Evolutionary conservation across 2,329 filamentous ascomycete species (phyloP), one percentile per base, ranked within the genome.

Genomic region (Stachybotrys elegans): DNA sequence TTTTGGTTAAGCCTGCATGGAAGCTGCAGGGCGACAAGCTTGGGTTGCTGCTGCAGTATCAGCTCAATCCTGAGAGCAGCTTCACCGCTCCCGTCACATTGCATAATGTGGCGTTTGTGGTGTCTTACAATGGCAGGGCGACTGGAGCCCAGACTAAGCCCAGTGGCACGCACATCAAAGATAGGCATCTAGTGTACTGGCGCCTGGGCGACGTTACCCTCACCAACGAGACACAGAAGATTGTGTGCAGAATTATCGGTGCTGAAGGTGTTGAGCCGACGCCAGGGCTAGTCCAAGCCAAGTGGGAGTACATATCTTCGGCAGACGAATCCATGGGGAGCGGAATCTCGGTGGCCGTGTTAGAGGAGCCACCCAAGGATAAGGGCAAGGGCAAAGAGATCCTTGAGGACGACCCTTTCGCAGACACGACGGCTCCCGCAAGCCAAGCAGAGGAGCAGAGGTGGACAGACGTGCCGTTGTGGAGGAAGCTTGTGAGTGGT

Each of bases 11-110:
- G 17, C 84, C 88, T 4, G 76, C 76, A 1, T 96, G 91, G 90
- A 94, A 92, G 60, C 73, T 88, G 2, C 84, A 93, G 56, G 79
- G 86, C 35, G 84, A 86, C 50, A 92, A 95, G 66, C 79, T 92
- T n/a, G 91, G 87, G 32, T 79, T 94, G 32, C 79, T 96, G 43
- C 71, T 97, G 29, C 82, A 86, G 57, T 97, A 96, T 67, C 82
- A 83, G 6, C 75, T 93, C 14, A 95, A 96, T 63, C 86, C 89
- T 1, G 38, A 22, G 5, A 17, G 17, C 38, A 69, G 73, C 1
- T 89, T 61, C 51, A 71, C 68, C 40, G 68, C 72, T 4, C 50
- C 58, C 3, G 64, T 69, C 51, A 71, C 56, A 58, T 76, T 65
- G 57, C 84, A 83, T 55, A 95, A 95, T 55, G 75, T 96, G 20